Evolutionary conservation across 1,139 yeast species (phyloP), one percentile per base, ranked within the genome.

Genomic region (Hyphopichia khmerensis): DNA sequence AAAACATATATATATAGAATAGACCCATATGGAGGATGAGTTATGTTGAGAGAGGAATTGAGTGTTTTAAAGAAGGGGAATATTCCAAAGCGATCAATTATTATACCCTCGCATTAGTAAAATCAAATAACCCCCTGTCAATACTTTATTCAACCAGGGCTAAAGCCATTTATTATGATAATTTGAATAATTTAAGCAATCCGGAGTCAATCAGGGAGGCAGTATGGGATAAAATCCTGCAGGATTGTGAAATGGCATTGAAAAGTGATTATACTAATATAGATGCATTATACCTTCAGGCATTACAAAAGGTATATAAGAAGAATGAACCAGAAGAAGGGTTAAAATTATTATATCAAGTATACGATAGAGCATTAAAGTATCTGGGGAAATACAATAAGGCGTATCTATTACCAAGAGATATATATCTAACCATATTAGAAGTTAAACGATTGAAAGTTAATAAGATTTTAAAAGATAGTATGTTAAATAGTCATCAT

Each of bases 191-290:
- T 21, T n/a, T 37, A 33, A 19, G 33, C 34, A 8, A 31, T 34
- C 23, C 40, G 2, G 24, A 32, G 9, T 9, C 9, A 4, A 19
- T 38, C 13, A 39, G 38, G 33, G 46, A 11, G 35, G 46, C 46
- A 11, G 48, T 46, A 16, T 55, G 57, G 59, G 48, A 51, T 35
- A 52, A 55, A 33, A 49, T 42, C 35, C 49, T 53, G 11, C 54
- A 48, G 2, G 75, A 69, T 45, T 60, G 68, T 40, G 48, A 53
- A n/a, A 45, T 46, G 23, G 69, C 73, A 3, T 39, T 69, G 21
- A 59, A 57, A 18, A 42, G 61, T n/a, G 63, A 63, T 34, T 39
- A 43, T 27, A 40, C 39, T 32, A 51, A 52, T 40, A 43, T 53
- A 34, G 59, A 56, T 42, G 56, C 52, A 33, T 51, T 60, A 58